Evolutionary conservation across 345 rosid species (phyloP).

Genomic region (Gossypium longicalyx): DNA sequence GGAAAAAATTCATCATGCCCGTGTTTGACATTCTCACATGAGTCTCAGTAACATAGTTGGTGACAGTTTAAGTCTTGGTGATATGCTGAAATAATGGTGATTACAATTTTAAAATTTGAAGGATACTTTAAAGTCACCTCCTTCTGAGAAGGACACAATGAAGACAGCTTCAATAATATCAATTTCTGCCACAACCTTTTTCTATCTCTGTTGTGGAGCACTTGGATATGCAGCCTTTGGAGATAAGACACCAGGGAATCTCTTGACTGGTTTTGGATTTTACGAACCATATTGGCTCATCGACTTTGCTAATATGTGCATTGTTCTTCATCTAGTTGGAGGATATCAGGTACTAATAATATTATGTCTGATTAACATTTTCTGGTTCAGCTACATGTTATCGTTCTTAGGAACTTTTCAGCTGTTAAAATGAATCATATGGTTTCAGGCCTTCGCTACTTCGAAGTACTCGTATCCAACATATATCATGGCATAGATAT

Average conservation of each 20-base stretch:
- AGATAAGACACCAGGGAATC: conserved; percentile 31
- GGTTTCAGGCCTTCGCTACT: no score
- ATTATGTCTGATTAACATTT: not conserved
- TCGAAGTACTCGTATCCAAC: not conserved
- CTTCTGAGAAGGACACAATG: conserved; percentile 38
- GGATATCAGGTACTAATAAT: conserved; percentile 44
- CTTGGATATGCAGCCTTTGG: conserved; percentile 46
- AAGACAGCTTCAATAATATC: conserved; percentile 34
- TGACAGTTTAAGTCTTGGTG: not conserved
- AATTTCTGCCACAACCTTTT: conserved; percentile 31
- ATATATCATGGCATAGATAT: not conserved
- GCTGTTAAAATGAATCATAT: no score
- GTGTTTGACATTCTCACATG: no score
- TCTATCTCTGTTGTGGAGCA: conserved; percentile 37
- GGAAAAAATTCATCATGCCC: not conserved
- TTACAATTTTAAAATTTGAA: conserved; percentile 6
- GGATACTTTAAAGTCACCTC: conserved; percentile 42
- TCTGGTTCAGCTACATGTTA: not conserved
- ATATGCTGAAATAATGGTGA: not conserved
- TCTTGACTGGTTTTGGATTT: conserved; percentile 38
- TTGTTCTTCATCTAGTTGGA: conserved; percentile 42
- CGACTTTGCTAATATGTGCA: conserved; percentile 40
- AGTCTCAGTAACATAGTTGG: not conserved
- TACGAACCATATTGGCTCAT: conserved; percentile 43
- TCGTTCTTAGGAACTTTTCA: no score